These are phyloP conservation scores for Candida quercuum DNA, from an alignment of 805 yeast genomes.

Conservation along the genomic window DNA sequence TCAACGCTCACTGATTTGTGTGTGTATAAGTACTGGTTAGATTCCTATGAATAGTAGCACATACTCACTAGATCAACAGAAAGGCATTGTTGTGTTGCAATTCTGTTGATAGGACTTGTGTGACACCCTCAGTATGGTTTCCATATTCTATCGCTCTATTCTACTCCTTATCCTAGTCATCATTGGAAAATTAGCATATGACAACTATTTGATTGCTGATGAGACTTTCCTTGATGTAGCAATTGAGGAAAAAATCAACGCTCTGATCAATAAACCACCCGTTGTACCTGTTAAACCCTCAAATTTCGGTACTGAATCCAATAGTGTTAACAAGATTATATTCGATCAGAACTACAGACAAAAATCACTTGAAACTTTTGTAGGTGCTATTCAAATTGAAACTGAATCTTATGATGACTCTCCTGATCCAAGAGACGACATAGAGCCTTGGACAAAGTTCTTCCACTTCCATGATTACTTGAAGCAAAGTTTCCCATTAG, in stretches of 20 bases:
- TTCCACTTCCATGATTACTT: slow-evolving; percentile 43
- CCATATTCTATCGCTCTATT: too few relatives aligned
- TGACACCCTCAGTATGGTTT: too few relatives aligned
- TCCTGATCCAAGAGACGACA: slow-evolving; percentile 23
- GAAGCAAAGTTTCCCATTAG: slow-evolving; percentile 47
- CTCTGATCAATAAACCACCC: not conserved
- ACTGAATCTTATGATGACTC: slow-evolving; percentile 55
- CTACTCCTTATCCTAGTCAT: too few relatives aligned
- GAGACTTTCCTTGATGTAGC: not conserved
- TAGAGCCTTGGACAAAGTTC: slow-evolving; percentile 29
- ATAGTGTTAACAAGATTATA: slow-evolving; percentile 1
- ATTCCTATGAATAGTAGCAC: too few relatives aligned
- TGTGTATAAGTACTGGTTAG: too few relatives aligned
- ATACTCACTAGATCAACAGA: too few relatives aligned
- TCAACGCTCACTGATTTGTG: too few relatives aligned
- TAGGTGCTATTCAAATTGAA: slow-evolving; percentile 57
- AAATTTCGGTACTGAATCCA: not conserved
- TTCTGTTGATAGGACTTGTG: too few relatives aligned
- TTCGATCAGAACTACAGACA: slow-evolving; percentile 9
- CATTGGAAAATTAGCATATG: too few relatives aligned
- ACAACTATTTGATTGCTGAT: too few relatives aligned
- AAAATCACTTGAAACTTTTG: slow-evolving; percentile 38
- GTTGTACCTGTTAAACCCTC: not conserved
- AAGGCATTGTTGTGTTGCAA: too few relatives aligned
- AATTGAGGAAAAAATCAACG: not conserved